Evolutionary conservation across 768 basidiomycete species (phyloP).

Genomic region (Neoboletus subvelutipes): DNA sequence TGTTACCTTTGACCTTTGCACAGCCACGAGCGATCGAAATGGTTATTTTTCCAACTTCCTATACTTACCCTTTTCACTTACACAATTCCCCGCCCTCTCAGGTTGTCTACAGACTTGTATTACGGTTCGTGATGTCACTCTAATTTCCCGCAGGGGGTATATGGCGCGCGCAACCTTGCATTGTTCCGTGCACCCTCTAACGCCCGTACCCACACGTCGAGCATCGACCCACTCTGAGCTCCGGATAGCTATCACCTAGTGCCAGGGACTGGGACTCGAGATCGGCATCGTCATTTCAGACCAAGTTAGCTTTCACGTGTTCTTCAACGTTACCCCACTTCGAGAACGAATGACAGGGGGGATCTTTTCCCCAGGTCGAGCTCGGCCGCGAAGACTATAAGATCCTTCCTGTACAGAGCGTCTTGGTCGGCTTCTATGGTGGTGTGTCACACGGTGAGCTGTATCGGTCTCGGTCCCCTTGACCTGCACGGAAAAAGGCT

Average conservation of each 20-base stretch:
- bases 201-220: slow-evolving; percentile 20
- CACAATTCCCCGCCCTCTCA: background rate
- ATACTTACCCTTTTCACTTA: background rate
- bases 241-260: slow-evolving; percentile 18
- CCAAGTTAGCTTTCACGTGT: slow-evolving; percentile 30
- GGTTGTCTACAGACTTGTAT: too few species aligned
- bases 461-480: background rate
- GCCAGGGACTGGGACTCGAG: slow-evolving; percentile 14
- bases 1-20: background rate
- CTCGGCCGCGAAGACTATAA: background rate
- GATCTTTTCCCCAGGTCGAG: slow-evolving; percentile 19
- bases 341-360: slow-evolving; percentile 17
- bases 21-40: background rate
- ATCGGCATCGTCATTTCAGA: slow-evolving; percentile 18
- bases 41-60: background rate
- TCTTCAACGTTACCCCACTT: slow-evolving; percentile 33
- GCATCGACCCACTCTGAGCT: background rate
- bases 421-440: background rate
- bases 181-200: slow-evolving; percentile 27
- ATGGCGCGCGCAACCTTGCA: background rate
- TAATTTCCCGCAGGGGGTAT: background rate
- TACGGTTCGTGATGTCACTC: background rate
- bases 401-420: background rate
- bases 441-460: background rate
- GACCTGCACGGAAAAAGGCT: background rate